A percentile compares a stretch with the other conserved stretches of the same genome.
Conservation (phyloP, 257 asterid genomes). For the Datura wrightii region DNA sequence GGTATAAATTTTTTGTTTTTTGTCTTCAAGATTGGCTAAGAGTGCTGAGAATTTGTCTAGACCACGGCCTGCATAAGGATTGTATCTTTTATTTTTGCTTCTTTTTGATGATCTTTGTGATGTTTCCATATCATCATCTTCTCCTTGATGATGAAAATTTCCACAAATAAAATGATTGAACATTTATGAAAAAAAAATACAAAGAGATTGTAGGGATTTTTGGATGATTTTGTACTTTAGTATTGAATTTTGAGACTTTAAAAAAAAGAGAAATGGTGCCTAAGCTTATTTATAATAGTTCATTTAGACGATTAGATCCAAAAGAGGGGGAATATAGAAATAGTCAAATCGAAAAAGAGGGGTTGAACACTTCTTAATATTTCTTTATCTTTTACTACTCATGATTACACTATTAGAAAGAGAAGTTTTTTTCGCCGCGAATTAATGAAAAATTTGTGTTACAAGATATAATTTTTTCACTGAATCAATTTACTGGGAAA, state of each 20-base stretch:
- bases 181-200: not conserved
- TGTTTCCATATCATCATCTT: slow-evolving; percentile 42
- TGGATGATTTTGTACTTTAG: not conserved
- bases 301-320: not conserved
- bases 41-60: slow-evolving; percentile 57
- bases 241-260: not conserved
- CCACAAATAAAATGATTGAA: slow-evolving; percentile 62
- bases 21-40: slow-evolving; percentile 48
- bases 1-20: slow-evolving; percentile 49
- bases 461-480: no score
- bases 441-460: no score
- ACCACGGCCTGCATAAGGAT: slow-evolving; percentile 56
- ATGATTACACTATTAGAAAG: no score
- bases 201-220: not conserved
- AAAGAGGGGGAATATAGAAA: not conserved
- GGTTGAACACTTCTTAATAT: not conserved
- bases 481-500: no score
- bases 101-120: slow-evolving; percentile 54
- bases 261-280: no score
- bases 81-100: slow-evolving; percentile 39
- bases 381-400: not conserved
- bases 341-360: slow-evolving; percentile 25
- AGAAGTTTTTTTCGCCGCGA: no score
- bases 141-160: slow-evolving; percentile 47
- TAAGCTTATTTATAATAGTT: not conserved